Evolutionary conservation across 306 rosid species (phyloP).

Genomic region (Myrica gale): DNA sequence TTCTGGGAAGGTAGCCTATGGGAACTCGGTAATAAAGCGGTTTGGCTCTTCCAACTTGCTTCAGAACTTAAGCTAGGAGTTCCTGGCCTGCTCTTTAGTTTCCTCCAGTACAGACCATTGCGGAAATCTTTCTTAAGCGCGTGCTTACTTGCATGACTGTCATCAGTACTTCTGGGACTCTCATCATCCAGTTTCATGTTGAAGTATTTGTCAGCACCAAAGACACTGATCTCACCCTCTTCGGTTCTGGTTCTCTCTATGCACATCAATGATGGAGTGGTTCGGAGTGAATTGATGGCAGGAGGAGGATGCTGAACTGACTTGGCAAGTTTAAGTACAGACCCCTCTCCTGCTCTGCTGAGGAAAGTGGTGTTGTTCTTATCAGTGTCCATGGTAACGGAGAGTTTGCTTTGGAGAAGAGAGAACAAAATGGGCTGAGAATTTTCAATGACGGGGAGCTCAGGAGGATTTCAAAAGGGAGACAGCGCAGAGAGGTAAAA

Average conservation of each 20-base stretch:
- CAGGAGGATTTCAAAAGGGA: neutral
- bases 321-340: conserved; percentile 2
- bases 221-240: conserved; percentile 44
- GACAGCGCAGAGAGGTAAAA: neutral
- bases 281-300: neutral
- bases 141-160: neutral
- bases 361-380: conserved; percentile 16
- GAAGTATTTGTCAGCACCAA: conserved; percentile 52
- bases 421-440: neutral
- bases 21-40: conserved; percentile 18
- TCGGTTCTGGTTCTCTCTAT: conserved; percentile 15
- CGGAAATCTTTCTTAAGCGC: conserved; percentile 21
- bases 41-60: conserved; percentile 39
- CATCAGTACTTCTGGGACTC: conserved; percentile 10
- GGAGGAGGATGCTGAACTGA: conserved; percentile 18
- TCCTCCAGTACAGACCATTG: conserved; percentile 14
- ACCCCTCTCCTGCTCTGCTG: conserved; percentile 21
- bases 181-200: conserved; percentile 31
- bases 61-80: conserved; percentile 45
- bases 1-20: conserved; percentile 29
- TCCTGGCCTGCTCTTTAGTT: conserved; percentile 31
- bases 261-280: neutral
- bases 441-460: neutral
- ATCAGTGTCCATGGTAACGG: conserved; percentile 19
- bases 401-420: neutral